A percentile compares a stretch with the other conserved stretches of the same genome.
Conservation (phyloP, 352 stramenopile genomes). For the Phytophthora citrophthora region DNA sequence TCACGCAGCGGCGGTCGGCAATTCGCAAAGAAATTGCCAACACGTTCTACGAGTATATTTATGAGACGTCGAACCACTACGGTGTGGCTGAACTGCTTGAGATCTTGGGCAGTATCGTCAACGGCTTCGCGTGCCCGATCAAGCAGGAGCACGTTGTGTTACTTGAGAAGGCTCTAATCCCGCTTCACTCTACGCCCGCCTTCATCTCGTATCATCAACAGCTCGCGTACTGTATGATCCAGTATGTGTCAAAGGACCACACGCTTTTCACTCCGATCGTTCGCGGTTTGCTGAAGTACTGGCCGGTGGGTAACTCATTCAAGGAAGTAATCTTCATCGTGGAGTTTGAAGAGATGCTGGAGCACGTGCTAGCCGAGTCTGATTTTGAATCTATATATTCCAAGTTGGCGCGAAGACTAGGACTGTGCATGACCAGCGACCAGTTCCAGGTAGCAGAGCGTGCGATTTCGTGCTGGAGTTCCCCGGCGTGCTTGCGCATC, state of each 20-base stretch:
- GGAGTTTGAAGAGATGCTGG: slow-evolving; percentile 89
- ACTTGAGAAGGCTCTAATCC: slow-evolving; percentile 85
- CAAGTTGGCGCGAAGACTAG: slow-evolving; percentile 66
- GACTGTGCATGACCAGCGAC: slow-evolving; percentile 81
- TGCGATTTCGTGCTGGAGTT: slow-evolving; percentile 86
- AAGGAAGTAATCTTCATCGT: slow-evolving; percentile 92
- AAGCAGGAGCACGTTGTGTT: slow-evolving; percentile 90
- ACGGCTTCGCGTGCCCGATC: slow-evolving; percentile 90
- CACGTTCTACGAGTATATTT: slow-evolving; percentile 93
- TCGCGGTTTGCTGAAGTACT: slow-evolving; percentile 80
- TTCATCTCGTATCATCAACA: slow-evolving; percentile 91
- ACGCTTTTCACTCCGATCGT: slow-evolving; percentile 86
- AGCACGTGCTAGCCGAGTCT: slow-evolving; percentile 82
- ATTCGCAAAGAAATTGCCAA: slow-evolving; percentile 90
- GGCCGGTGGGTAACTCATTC: slow-evolving; percentile 87
- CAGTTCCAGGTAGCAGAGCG: slow-evolving; percentile 89
- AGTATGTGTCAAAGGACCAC: slow-evolving; percentile 91
- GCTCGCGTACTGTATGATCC: slow-evolving; percentile 90
- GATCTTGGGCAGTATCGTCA: slow-evolving; percentile 90
- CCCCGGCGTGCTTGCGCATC: slow-evolving; percentile 78
- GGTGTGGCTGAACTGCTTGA: slow-evolving; percentile 88
- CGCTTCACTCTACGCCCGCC: slow-evolving; percentile 83
- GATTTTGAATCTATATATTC: slow-evolving; percentile 76
- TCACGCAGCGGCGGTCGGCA: slow-evolving; percentile 85
- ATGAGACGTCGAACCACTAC: slow-evolving; percentile 91